Evolutionary conservation across 2,329 filamentous ascomycete species (phyloP).

Genomic region (Grosmannia penicillata): DNA sequence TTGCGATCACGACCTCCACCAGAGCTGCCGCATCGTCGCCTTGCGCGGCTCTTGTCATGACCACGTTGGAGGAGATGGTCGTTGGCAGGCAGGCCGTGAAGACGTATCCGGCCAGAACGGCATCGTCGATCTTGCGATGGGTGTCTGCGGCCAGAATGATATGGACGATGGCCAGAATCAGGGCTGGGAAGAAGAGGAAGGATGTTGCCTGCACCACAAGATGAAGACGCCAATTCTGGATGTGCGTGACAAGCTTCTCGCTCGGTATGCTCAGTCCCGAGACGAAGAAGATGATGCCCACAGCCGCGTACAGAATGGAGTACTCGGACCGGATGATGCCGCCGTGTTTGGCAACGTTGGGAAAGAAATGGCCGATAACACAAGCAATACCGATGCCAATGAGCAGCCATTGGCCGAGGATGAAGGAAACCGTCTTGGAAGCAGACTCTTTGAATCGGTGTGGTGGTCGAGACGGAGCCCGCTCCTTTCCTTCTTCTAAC

Average conservation of each 20-base stretch:
- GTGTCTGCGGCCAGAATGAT: slow-evolving; percentile 31
- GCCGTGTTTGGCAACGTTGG: slow-evolving; percentile 30
- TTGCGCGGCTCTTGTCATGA: slow-evolving; percentile 51
- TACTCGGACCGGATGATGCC: slow-evolving; percentile 37
- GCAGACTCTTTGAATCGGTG: too few species aligned
- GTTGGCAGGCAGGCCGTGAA: slow-evolving; percentile 55
- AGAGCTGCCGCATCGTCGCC: slow-evolving; percentile 29
- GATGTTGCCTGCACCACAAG: slow-evolving; percentile 51
- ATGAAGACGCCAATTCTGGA: slow-evolving; percentile 37
- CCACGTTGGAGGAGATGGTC: slow-evolving; percentile 58
- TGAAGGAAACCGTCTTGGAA: too few species aligned
- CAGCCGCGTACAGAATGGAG: slow-evolving; percentile 52
- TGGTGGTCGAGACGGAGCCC: too few species aligned
- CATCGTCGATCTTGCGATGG: slow-evolving; percentile 42
- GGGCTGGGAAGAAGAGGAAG: slow-evolving; percentile 49
- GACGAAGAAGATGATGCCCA: slow-evolving; percentile 56
- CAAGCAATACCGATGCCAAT: slow-evolving; percentile 41
- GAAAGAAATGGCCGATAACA: slow-evolving; percentile 30
- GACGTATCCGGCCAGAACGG: slow-evolving; percentile 52
- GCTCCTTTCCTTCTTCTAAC: too few species aligned
- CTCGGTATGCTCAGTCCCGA: slow-evolving; percentile 52
- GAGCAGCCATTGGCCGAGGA: slow-evolving; percentile 49
- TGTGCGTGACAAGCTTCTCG: slow-evolving; percentile 2
- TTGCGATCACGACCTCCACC: slow-evolving; percentile 56
- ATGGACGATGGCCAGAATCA: slow-evolving; percentile 28